Percentiles rank a stretch among this genome's conserved stretches.
phyloP scores from a whole-genome alignment of 257 asterid species.

The Paraleonurus japonicus region DNA sequence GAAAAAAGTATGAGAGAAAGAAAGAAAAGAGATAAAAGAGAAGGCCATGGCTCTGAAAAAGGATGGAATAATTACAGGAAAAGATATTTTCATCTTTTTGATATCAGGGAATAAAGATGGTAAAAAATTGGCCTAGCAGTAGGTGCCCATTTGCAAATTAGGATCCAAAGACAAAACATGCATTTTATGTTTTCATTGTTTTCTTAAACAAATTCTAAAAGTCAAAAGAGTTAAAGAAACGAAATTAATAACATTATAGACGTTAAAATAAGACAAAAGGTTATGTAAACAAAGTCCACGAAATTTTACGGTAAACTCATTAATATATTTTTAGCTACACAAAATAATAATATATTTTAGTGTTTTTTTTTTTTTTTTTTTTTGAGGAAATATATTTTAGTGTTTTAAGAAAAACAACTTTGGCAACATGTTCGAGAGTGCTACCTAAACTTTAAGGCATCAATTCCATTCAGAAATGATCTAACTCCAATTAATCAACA shows the following conservation, averaged over 20 bases:
- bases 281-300: too few species aligned
- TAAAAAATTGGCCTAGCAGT: conserved; percentile 7
- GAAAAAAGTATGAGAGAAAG: neutral
- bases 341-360: too few species aligned
- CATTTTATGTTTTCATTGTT: neutral
- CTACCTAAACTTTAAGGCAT: too few species aligned
- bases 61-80: conserved; percentile 29
- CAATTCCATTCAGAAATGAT: too few species aligned
- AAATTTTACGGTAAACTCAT: too few species aligned
- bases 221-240: neutral
- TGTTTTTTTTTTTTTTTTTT: too few species aligned
- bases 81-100: conserved; percentile 8
- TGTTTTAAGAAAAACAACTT: too few species aligned
- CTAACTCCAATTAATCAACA: too few species aligned
- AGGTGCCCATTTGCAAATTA: neutral
- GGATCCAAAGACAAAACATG: conserved; percentile 13
- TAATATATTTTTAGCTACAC: too few species aligned
- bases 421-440: too few species aligned
- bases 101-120: conserved; percentile 26
- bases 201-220: neutral
- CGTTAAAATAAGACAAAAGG: neutral
- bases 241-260: too few species aligned
- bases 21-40: neutral
- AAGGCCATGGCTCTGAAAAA: conserved; percentile 18
- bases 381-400: too few species aligned